Base-by-base conservation (phyloP, 2,329 filamentous ascomycete species). In the Colletotrichum coccodes region DNA sequence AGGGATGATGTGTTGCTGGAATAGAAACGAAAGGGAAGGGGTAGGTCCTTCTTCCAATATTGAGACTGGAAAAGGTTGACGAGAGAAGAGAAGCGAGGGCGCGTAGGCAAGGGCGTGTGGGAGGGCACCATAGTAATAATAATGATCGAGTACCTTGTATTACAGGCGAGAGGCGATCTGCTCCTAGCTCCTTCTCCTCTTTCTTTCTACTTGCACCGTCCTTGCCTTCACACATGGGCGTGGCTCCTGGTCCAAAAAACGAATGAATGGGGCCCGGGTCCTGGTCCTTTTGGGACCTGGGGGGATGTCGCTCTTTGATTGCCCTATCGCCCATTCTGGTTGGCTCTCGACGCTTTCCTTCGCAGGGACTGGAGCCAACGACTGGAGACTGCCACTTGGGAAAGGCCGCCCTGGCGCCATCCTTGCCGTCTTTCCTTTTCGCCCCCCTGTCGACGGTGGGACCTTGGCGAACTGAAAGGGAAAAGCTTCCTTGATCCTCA, bases 281-380 rank as follows among this genome's bases (percentile, higher is more conserved):
- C 60, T 58, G 53, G 67, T 42, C 32, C 38, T 44, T 47, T 52
- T 38, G n/a, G 34, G 44, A 53, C 64, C 64, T 52, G 54, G 67
- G 18, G 67, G 67, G n/a, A 61, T 62, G 63, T 67, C 64, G 62
- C 67, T 70, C 67, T 68, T 70, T 70, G 67, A 70, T 70, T 70
- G 67, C 63, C 30, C 50, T 42, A 42, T 52, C 26, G 44, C 50
- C 61, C 32, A 11, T 68, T 60, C 56, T 66, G 66, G 62, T 57
- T 60, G 66, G 66, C 18, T 42, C 34, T 53, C 5, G 2, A 16
- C 53, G 30, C 36, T 54, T 18, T 40, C 26, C 16, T 46, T 64
- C 60, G 30, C 65, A 60, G 47, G 47, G 54, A 60, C 28, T 50
- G 61, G 66, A 56, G 56, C 61, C 61, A 66, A 60, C 61, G 49